Evolutionary conservation across 345 rosid genomes (phyloP).

Genomic region (Eutrema japonicum): DNA sequence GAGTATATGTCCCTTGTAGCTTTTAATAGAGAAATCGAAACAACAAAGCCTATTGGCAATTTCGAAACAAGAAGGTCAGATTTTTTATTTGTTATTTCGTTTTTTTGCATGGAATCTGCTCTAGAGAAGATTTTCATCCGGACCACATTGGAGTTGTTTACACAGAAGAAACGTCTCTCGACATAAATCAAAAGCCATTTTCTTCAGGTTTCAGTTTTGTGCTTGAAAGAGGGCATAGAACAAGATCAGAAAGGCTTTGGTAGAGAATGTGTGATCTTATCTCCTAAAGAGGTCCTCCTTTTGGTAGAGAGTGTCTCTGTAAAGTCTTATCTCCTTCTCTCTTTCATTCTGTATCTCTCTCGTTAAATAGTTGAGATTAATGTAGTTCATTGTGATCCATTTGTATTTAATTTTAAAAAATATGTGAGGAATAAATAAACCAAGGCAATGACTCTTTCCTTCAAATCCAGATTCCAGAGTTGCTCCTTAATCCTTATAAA

Average conservation of each 20-base stretch:
- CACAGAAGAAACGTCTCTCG: conserved; percentile 18
- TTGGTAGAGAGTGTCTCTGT: conserved; percentile 29
- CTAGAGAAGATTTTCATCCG: conserved; percentile 10
- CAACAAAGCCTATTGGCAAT: neutral
- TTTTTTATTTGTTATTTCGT: neutral
- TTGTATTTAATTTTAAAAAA: conserved; percentile 21
- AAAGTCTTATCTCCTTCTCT: conserved; percentile 17
- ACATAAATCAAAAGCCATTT: neutral
- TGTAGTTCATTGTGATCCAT: conserved; percentile 35
- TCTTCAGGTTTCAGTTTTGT: neutral
- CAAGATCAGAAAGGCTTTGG: conserved; percentile 15
- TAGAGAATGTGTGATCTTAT: conserved; percentile 10
- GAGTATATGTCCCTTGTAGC: neutral
- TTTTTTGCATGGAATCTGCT: conserved; percentile 16
- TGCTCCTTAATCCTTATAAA: neutral
- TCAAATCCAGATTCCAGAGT: neutral
- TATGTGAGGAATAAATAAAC: conserved; percentile 15
- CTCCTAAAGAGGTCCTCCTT: conserved; percentile 14
- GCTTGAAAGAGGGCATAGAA: conserved; percentile 11
- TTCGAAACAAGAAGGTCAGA: neutral
- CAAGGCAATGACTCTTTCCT: conserved; percentile 24
- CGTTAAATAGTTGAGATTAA: conserved; percentile 40
- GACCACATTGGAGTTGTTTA: conserved; percentile 24
- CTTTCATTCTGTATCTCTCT: conserved; percentile 8
- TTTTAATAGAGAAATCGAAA: neutral